phyloP scores from a whole-genome alignment of 2,329 filamentous ascomycete species.

The Microsporum audouinii region DNA sequence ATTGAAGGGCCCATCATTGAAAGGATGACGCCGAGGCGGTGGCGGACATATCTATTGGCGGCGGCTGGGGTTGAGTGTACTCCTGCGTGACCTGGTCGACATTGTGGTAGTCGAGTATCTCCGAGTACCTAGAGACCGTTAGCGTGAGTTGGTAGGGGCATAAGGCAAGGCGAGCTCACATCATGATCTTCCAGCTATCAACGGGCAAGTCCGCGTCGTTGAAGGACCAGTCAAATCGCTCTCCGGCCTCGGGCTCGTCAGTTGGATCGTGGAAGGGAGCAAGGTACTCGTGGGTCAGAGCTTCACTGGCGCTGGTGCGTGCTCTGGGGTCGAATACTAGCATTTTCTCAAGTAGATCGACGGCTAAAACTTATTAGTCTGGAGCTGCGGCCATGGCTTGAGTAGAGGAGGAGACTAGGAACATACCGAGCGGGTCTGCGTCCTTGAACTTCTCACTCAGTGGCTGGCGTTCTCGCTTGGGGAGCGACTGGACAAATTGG shows the following conservation, averaged over 20 bases:
- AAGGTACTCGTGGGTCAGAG: slow-evolving; percentile 84
- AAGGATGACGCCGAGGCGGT: not conserved
- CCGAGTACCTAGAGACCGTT: slow-evolving; percentile 64
- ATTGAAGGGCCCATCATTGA: not conserved
- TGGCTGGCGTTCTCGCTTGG: slow-evolving; percentile 83
- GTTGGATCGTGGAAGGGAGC: slow-evolving; percentile 94
- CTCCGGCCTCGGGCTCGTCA: slow-evolving; percentile 87
- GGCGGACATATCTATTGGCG: not conserved
- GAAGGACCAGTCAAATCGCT: slow-evolving; percentile 99
- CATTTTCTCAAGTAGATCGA: slow-evolving; percentile 92
- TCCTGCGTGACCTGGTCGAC: slow-evolving; percentile 48
- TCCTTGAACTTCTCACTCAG: slow-evolving; percentile 87
- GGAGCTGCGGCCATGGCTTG: not conserved
- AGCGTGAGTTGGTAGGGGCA: slow-evolving; percentile 10
- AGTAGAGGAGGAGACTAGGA: no score
- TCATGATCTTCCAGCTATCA: slow-evolving; percentile 99
- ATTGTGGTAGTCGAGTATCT: slow-evolving; percentile 98
- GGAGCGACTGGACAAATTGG: slow-evolving; percentile 92
- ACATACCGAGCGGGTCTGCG: slow-evolving; percentile 67
- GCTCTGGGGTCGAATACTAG: slow-evolving; percentile 98
- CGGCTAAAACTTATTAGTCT: slow-evolving; percentile 43
- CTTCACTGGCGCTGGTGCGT: slow-evolving; percentile 76
- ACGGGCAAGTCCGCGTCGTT: slow-evolving; percentile 95
- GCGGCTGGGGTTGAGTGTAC: not conserved
- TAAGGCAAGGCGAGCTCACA: slow-evolving; percentile 48